These are phyloP conservation scores for Tremellales sp. DNA, from an alignment of 1,284 basidiomycete species.

Conservation along the genomic window DNA sequence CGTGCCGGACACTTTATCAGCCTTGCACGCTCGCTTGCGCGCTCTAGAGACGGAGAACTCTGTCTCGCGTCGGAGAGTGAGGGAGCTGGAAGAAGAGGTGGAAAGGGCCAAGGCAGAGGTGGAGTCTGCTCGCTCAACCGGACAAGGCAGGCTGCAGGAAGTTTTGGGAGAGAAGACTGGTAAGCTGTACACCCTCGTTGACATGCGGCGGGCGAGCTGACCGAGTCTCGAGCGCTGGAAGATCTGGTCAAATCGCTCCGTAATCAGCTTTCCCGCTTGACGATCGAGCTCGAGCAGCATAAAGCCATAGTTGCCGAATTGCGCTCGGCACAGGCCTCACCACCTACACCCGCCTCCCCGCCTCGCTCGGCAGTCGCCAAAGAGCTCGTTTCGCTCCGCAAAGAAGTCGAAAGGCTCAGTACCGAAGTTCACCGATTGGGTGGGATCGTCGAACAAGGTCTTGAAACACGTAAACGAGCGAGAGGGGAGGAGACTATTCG, in stretches of 20 bases:
- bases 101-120: constrained; percentile 50
- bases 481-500: constrained; percentile 23
- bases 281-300: constrained; percentile 68
- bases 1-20: constrained; percentile 34
- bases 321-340: constrained; percentile 43
- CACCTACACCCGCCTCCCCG: constrained; percentile 14
- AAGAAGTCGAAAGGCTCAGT: constrained; percentile 56
- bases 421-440: constrained; percentile 76
- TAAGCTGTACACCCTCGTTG: constrained; percentile 30
- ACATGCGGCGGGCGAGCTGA: background rate
- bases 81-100: constrained; percentile 75
- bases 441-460: constrained; percentile 74
- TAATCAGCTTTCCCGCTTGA: constrained; percentile 67
- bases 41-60: constrained; percentile 72
- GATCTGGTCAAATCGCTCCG: constrained; percentile 67
- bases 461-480: constrained; percentile 60
- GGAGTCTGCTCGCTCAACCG: constrained; percentile 35
- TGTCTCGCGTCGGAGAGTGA: constrained; percentile 67
- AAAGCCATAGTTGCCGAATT: constrained; percentile 62
- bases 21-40: constrained; percentile 37
- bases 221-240: constrained; percentile 61
- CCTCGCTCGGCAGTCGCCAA: constrained; percentile 24
- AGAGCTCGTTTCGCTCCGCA: constrained; percentile 58
- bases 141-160: constrained; percentile 46
- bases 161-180: constrained; percentile 81